Evolutionary conservation across 1,284 basidiomycete genomes (phyloP), one percentile per base, ranked within the genome.

Genomic region (Rhodotorula sp.): DNA sequence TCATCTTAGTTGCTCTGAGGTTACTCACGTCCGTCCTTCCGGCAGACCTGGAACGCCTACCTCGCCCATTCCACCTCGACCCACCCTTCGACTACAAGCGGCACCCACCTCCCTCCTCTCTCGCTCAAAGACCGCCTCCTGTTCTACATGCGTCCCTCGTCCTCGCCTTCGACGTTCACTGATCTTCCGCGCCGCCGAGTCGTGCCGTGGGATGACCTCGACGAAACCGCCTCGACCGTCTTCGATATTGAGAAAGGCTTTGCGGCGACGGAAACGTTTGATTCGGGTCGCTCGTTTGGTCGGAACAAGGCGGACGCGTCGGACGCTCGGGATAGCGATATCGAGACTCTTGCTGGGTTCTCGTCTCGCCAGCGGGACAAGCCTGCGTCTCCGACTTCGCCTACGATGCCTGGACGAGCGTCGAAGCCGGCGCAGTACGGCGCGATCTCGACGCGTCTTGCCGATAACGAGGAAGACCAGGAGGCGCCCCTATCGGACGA

Each of bases 31-130:
- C n/a, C n/a, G n/a, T n/a, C n/a, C n/a, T n/a, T n/a, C n/a, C n/a
- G n/a, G 30, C 54, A 70, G 69, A 26, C 34, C 24, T 65, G 69
- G 69, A 46, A 71, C 44, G 30, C 64, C 26, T 71, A 68, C 60
- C 56, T 71, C 44, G 50, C 62, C 5, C 26, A 30, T 6, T 55
- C 64, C 44, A 47, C 53, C 51, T 24, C 40, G 2, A 2, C 47
- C 3, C 37, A 44, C 37, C 47, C 64, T 18, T 51, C 54, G 8
- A 18, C 48, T 13, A 28, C 51, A 11, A 28, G 22, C 26, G 66
- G 66, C 24, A 50, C 51, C 7, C 66, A 68, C 34, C 31, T 55
- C 28, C 62, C 62, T 1, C 66, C 62, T 2, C 22, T 30, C 2
- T 50, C 66, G 11, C 13, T 56, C 34, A 2, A 9, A 44, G 52